Conservation (phyloP, 2,329 filamentous ascomycete genomes). For the Alternaria rosae region DNA sequence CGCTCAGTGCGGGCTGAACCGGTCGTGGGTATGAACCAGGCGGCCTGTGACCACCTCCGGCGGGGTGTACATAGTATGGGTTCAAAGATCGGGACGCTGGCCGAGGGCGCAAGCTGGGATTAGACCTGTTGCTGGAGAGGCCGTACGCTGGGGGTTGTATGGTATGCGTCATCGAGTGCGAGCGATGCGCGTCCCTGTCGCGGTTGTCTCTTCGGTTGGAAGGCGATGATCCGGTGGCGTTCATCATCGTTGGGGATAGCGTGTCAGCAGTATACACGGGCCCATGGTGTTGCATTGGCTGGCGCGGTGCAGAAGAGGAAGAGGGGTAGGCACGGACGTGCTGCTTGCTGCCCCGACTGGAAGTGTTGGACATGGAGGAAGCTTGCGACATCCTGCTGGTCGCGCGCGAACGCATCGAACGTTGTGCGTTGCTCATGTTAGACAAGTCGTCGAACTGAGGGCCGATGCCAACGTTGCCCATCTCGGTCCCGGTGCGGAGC, state of each 20-base stretch:
- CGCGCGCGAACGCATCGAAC: slow-evolving; percentile 42
- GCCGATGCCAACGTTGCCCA: slow-evolving; percentile 53
- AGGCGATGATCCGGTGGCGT: slow-evolving; percentile 40
- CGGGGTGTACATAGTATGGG: slow-evolving; percentile 50
- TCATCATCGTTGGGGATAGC: slow-evolving; percentile 45
- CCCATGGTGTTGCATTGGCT: slow-evolving; percentile 52
- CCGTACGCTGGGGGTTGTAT: slow-evolving; percentile 39
- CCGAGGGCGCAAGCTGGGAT: slow-evolving; percentile 55
- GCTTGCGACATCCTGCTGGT: slow-evolving; percentile 50
- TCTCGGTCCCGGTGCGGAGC: slow-evolving; percentile 59
- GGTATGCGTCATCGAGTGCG: slow-evolving; percentile 50
- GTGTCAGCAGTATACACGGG: slow-evolving; percentile 51
- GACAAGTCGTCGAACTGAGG: slow-evolving; percentile 44
- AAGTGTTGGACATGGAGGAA: slow-evolving; percentile 53
- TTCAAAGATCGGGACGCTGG: slow-evolving; percentile 45
- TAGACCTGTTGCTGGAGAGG: slow-evolving; percentile 54
- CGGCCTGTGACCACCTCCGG: slow-evolving; percentile 37
- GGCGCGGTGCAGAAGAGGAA: slow-evolving; percentile 49
- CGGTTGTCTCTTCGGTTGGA: slow-evolving; percentile 29
- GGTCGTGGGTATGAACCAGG: slow-evolving; percentile 53
- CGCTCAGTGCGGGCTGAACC: slow-evolving; percentile 55
- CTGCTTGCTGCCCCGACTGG: slow-evolving; percentile 47
- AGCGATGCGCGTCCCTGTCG: slow-evolving; percentile 50
- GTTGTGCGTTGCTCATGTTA: slow-evolving; percentile 49
- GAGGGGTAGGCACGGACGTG: slow-evolving; percentile 47